Percentiles rank a stretch among this genome's conserved stretches.
Evolutionary conservation across 257 asterid species (phyloP).

Genomic region (Solanum infundibuliforme): DNA sequence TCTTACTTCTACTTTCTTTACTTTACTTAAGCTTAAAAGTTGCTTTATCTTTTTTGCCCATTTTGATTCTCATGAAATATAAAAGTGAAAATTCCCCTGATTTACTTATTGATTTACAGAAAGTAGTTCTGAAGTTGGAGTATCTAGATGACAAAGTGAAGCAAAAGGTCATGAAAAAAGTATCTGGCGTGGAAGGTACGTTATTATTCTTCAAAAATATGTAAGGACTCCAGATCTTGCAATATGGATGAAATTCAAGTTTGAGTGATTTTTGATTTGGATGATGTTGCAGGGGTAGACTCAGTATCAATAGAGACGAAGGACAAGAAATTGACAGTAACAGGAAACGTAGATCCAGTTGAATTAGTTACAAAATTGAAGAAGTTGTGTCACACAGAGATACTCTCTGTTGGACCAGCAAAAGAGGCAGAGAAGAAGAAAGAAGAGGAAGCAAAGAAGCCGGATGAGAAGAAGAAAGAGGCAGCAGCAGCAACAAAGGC

Average conservation of each 20-base stretch:
- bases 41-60: no score
- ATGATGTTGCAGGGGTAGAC: neutral
- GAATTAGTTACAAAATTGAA: slow-evolving; percentile 7
- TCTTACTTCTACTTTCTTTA: no score
- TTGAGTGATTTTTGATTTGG: neutral
- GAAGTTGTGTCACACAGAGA: slow-evolving; percentile 6
- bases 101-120: neutral
- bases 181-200: neutral
- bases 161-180: neutral
- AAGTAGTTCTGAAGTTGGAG: neutral
- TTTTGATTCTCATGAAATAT: no score
- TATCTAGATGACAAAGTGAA: neutral
- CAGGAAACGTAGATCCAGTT: slow-evolving; percentile 54
- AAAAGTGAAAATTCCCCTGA: no score
- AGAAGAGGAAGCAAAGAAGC: neutral
- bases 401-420: slow-evolving; percentile 20
- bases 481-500: neutral
- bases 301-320: slow-evolving; percentile 43
- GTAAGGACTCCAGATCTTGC: neutral
- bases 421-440: slow-evolving; percentile 65
- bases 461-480: neutral
- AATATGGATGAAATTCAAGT: neutral
- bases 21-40: no score
- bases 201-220: neutral
- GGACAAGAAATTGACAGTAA: slow-evolving; percentile 47